Evolutionary conservation across 257 asterid genomes (phyloP), one percentile per base, ranked within the genome.

Genomic region (Nicotiana paniculata): DNA sequence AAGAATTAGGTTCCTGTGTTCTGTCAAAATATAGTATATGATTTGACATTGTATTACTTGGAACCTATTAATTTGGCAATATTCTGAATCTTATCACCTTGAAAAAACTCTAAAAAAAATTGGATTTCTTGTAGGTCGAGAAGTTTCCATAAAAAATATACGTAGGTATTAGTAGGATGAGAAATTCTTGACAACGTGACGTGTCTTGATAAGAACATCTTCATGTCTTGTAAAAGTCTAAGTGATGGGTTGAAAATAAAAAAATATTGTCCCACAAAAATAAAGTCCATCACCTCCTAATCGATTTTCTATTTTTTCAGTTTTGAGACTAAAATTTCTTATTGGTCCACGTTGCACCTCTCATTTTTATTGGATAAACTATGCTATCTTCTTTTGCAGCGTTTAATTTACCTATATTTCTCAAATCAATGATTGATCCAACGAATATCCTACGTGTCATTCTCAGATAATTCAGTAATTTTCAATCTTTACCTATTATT

Each of bases 391-490:
- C 37, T 59, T 43, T 35, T 78, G 37, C 2, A 78, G 58, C 72
- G 21, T 37, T 59, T 59, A 78, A 21, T 33, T 39, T 33, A 70
- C 8, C 5, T 46, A 43, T n/a, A 72, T 46, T 72, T 46, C 2
- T 12, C 3, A 3, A 1, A 39, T 46, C 61, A 72, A 46, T 72
- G 84, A 53, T 63, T 63, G 33, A 83, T 66, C 69, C 77, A 74
- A 39, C 62, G 3, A 33, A 2, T 53, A 6, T 58, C 62, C 64
- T 1, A 72, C 83, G 83, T 77, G 81, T 80, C 79, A 83, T 70
- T 77, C 84, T 66, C 76, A 8, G 32, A 55, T 82, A 77, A 82
- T 82, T 79, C 66, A 81, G 9, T 48, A 17, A 75, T 68, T 81
- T 53, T 53, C 13, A 21, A 6, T 59, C 26, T 21, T 59, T n/a